Evolutionary conservation across 768 basidiomycete genomes (phyloP), one percentile per base, ranked within the genome.

Genomic region (Ramaria sp.): DNA sequence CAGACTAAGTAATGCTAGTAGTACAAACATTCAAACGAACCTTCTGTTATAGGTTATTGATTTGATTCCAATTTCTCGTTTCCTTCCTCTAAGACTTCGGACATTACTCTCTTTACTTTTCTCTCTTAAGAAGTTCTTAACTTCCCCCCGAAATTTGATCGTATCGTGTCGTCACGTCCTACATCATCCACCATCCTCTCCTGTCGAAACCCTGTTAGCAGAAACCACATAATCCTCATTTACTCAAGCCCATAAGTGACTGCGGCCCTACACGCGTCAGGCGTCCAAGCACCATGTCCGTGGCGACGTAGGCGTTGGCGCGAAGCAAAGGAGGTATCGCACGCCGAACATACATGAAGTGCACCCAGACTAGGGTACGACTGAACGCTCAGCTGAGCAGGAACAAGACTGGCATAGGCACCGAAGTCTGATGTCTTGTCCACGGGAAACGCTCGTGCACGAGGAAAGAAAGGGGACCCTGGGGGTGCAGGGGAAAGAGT

Each of bases 241-340:
- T 58, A 71, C 65, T 88, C 86, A 56, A 88, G 78, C 22, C 78
- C 78, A 66, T 88, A 88, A 59, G 82, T 79, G 62, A 87, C 85
- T 10, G 85, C 85, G 50, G 75, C 75, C 56, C 75, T 77, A 62
- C 86, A 88, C 6, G 85, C 86, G 62, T 85, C 83, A 62, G 77
- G 77, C n/a, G 72, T 69, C 27, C 70, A 65, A 9, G 73, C 62
- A n/a, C 73, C 69, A 38, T 62, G 69, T 20, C 81, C 85, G 62
- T 88, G 85, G 58, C 76, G 76, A 50, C 74, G 75, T 12, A 88
- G 74, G 60, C 74, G 69, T 52, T 80, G 74, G n/a, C 65, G 73
- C 9, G 80, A 76, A 47, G 75, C 65, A 63, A 88, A 88, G 57
- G 71, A 76, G 22, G 78, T 71, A 62, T 88, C 85, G 63, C 85